Base-by-base conservation (phyloP, 768 basidiomycete species). In the Boletus subparvulus region DNA sequence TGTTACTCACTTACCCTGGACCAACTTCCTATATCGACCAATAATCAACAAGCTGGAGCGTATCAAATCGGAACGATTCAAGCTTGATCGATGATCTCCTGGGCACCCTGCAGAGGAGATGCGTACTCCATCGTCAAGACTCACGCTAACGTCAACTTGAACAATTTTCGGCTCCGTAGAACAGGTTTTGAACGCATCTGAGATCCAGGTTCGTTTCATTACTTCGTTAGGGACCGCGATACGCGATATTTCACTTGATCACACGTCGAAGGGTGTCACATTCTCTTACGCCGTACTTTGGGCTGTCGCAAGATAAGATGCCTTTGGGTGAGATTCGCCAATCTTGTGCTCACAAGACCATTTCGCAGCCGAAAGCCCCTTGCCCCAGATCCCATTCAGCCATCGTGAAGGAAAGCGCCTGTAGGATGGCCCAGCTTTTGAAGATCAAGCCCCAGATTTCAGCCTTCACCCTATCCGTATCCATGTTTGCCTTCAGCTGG, bases 191-290 rank as follows among this genome's bases (percentile, higher is more conserved):
- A 51, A 42, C 45, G 45, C 32, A 52, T 54, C 52, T 56, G 21
- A 52, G 65, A 61, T 66, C 26, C 26, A 55, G 54, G 63, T 48
- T 54, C 36, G 47, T 55, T 60, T 41, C 47, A 42, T 65, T 24
- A 36, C 33, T 35, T 55, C 56, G 40, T 46, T 39, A 48, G 55
- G 56, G 49, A 36, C 47, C 42, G 46, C 40, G 40, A 55, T 59
- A 56, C 43, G 52, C 47, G 55, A 48, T 35, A 24, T n/a, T 54
- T 53, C 37, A 33, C 61, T 30, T 32, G 33, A 42, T 62, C 56
- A 63, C 53, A 17, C n/a, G n/a, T 40, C 39, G 50, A 47, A 51
- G 21, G 39, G 40, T 30, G 37, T 50, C 51, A n/a, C 48, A 41
- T 32, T 36, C 32, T 35, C 24, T 30, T 28, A 19, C 19, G n/a